Conservation (phyloP, 371 early-diverging fungal genomes). For the Mucor racemosus region DNA sequence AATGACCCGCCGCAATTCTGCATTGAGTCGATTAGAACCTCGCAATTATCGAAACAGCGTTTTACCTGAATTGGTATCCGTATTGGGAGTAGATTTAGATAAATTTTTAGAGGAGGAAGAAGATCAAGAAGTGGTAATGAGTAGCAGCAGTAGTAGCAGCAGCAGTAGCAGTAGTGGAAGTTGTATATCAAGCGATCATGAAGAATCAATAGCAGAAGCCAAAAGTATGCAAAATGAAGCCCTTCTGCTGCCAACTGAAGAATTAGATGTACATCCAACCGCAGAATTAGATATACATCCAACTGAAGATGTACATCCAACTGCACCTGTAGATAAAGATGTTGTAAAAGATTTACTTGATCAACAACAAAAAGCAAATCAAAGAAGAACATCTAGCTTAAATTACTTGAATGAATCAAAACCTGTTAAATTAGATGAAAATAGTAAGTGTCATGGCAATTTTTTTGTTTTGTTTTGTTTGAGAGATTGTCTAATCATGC, state of each 20-base stretch:
- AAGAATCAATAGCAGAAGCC: conserved; percentile 3
- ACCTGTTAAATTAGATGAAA: conserved; percentile 13
- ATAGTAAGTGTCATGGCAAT: neutral
- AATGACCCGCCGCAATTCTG: conserved; percentile 43
- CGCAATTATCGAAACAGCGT: conserved; percentile 49
- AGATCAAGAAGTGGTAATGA: conserved; percentile 37
- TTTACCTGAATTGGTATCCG: conserved; percentile 53
- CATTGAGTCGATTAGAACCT: conserved; percentile 24
- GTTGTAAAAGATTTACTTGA: neutral
- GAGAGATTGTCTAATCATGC: neutral
- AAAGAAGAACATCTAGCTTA: conserved; percentile 16
- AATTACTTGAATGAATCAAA: conserved; percentile 13
- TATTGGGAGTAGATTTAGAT: conserved; percentile 54
- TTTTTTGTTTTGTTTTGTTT: too few relatives aligned
- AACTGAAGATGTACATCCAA: neutral
- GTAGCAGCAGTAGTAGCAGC: conserved; percentile 3
- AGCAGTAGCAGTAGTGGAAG: conserved; percentile 7
- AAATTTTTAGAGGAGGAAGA: conserved; percentile 57
- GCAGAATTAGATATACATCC: neutral
- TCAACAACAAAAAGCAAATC: neutral
- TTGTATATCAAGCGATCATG: conserved; percentile 11
- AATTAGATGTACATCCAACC: neutral
- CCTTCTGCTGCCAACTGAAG: neutral
- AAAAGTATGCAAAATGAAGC: neutral
- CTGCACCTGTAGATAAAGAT: neutral